These are phyloP conservation scores for Pseudogymnoascus pannorum DNA, from an alignment of 2,329 filamentous ascomycete genomes.

Conservation along the genomic window DNA sequence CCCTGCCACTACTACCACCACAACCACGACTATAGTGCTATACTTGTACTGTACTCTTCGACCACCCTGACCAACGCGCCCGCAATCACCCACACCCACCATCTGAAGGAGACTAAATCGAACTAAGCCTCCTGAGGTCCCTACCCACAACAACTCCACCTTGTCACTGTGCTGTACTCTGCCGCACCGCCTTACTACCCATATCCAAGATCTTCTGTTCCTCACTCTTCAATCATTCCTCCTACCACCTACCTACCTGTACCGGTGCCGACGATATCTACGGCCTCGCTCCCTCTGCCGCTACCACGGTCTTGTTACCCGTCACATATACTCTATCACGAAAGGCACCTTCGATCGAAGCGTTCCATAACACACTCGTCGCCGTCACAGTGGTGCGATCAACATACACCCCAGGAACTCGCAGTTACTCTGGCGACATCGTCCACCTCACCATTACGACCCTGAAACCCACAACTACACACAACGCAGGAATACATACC, in stretches of 20 bases:
- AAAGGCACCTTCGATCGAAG: not conserved
- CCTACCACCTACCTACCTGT: not conserved
- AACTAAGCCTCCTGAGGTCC: conserved; percentile 5
- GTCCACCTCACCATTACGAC: not conserved
- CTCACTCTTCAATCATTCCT: conserved; percentile 1
- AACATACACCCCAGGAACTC: not conserved
- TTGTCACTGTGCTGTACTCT: conserved; percentile 6
- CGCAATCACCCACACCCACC: conserved; percentile 3
- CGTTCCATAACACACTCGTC: not conserved
- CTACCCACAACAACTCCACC: conserved; percentile 7
- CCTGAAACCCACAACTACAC: not conserved
- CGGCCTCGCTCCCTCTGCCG: not conserved
- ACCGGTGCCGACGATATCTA: not conserved
- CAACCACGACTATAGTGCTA: not conserved
- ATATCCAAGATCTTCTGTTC: conserved; percentile 4
- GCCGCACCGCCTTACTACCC: conserved; percentile 9
- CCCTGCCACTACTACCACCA: not conserved
- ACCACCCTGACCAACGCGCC: not conserved
- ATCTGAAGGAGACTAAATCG: conserved; percentile 2
- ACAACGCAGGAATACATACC: not conserved
- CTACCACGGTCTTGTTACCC: not conserved
- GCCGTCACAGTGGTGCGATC: not conserved
- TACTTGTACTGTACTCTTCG: not conserved
- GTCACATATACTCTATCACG: not conserved
- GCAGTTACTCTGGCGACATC: not conserved